phyloP scores from a whole-genome alignment of 805 yeast genomes.

The Lipomyces mesembrius region DNA sequence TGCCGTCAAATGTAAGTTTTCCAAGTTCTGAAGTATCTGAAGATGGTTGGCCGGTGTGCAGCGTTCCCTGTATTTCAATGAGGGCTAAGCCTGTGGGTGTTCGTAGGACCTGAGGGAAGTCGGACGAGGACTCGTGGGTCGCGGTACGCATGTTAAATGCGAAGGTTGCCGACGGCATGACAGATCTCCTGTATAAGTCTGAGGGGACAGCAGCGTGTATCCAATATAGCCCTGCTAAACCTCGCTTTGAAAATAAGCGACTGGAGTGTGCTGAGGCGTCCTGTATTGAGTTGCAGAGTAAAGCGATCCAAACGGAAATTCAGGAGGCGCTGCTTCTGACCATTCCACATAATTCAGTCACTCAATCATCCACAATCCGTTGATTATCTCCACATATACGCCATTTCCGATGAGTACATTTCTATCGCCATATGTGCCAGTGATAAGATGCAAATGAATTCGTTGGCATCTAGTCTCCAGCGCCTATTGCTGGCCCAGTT shows the following conservation, averaged over 20 bases:
- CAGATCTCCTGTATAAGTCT: neutral
- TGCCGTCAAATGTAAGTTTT: conserved; percentile 25
- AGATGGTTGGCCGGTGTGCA: conserved; percentile 13
- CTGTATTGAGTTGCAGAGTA: too few relatives aligned
- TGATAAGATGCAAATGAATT: conserved; percentile 10
- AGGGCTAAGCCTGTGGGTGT: conserved; percentile 38
- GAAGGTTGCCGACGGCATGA: conserved; percentile 29
- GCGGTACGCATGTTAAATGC: conserved; percentile 17
- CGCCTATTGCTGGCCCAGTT: conserved; percentile 38
- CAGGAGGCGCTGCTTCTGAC: too few relatives aligned
- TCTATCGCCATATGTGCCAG: neutral
- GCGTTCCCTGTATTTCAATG: conserved; percentile 38
- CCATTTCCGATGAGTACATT: neutral
- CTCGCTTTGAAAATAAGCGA: neutral
- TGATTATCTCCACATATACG: neutral
- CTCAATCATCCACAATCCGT: neutral
- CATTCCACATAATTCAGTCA: too few relatives aligned
- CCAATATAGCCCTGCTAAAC: neutral
- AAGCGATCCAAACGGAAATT: too few relatives aligned
- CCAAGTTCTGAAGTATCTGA: conserved; percentile 27
- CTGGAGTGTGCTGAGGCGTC: neutral
- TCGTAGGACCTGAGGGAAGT: conserved; percentile 25
- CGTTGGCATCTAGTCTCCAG: conserved; percentile 30
- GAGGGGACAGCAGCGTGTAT: neutral
- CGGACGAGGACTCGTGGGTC: conserved; percentile 1